Percentiles rank a stretch among this genome's conserved stretches.
These are phyloP conservation scores for Arthromyces matolae DNA, from an alignment of 768 basidiomycete genomes.

Conservation along the genomic window DNA sequence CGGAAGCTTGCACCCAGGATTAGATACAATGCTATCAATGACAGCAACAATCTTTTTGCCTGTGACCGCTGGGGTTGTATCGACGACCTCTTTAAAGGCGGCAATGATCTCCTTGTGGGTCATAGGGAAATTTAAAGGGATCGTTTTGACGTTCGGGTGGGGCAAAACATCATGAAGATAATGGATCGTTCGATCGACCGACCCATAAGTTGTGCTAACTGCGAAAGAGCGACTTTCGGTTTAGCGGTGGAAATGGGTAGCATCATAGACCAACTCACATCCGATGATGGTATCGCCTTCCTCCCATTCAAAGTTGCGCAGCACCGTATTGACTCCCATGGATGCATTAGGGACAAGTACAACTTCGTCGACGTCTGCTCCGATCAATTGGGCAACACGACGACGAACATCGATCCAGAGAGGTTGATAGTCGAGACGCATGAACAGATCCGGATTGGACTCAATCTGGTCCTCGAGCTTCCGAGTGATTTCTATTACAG, in stretches of 20 bases:
- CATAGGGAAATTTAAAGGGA: constrained; percentile 53
- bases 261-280: constrained; percentile 29
- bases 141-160: constrained; percentile 45
- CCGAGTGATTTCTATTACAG: constrained; percentile 40
- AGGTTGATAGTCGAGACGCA: constrained; percentile 28
- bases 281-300: constrained; percentile 57
- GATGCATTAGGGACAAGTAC: constrained; percentile 56
- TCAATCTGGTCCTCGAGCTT: constrained; percentile 36
- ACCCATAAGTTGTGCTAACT: constrained; percentile 37
- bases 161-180: constrained; percentile 55
- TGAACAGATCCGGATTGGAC: constrained; percentile 49
- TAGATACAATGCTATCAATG: constrained; percentile 73
- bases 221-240: neutral
- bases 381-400: constrained; percentile 48
- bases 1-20: no score
- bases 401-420: constrained; percentile 35
- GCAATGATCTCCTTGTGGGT: constrained; percentile 38
- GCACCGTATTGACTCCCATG: constrained; percentile 55
- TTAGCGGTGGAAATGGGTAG: neutral
- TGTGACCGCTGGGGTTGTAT: constrained; percentile 6
- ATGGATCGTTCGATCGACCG: constrained; percentile 48
- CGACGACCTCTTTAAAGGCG: constrained; percentile 31
- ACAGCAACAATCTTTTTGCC: constrained; percentile 54
- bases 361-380: constrained; percentile 39
- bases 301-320: constrained; percentile 60